Conservation (phyloP, 2,329 filamentous ascomycete genomes). For the Knoxdaviesia capensis region DNA sequence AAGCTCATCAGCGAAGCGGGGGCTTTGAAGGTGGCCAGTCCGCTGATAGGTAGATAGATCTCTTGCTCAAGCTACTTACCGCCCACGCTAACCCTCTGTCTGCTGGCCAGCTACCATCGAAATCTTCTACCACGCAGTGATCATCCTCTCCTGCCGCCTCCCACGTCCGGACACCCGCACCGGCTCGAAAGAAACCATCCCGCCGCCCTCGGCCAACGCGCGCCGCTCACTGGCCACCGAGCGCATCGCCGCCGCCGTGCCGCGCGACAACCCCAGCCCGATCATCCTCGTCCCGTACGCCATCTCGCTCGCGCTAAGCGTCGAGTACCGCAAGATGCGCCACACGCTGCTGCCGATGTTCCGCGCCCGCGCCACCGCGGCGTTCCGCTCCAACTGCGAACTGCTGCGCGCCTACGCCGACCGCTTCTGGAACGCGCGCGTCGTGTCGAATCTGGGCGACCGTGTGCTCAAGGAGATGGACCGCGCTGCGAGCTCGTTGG, state of each 20-base stretch:
- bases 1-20: constrained; percentile 34
- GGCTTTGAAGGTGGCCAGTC: constrained; percentile 26
- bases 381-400: constrained; percentile 33
- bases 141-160: constrained; percentile 40
- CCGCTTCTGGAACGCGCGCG: constrained; percentile 35
- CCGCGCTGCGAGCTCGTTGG: constrained; percentile 15
- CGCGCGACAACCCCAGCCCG: constrained; percentile 27
- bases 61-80: background rate
- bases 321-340: constrained; percentile 43
- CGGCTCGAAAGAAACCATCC: constrained; percentile 19
- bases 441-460: constrained; percentile 33
- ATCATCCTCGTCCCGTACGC: constrained; percentile 42
- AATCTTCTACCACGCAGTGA: constrained; percentile 42
- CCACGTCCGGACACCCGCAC: constrained; percentile 18
- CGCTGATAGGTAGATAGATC: constrained; percentile 23
- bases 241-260: constrained; percentile 33
- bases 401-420: constrained; percentile 31
- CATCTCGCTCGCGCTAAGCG: constrained; percentile 37
- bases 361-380: constrained; percentile 29
- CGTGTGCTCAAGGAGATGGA: constrained; percentile 35
- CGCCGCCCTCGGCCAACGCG: constrained; percentile 28
- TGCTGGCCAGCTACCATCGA: constrained; percentile 31
- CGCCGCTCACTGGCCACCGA: constrained; percentile 36
- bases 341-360: constrained; percentile 39
- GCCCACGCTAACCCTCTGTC: constrained; percentile 6